phyloP scores from a whole-genome alignment of 768 basidiomycete species.

The Boletus tomentosulus region DNA sequence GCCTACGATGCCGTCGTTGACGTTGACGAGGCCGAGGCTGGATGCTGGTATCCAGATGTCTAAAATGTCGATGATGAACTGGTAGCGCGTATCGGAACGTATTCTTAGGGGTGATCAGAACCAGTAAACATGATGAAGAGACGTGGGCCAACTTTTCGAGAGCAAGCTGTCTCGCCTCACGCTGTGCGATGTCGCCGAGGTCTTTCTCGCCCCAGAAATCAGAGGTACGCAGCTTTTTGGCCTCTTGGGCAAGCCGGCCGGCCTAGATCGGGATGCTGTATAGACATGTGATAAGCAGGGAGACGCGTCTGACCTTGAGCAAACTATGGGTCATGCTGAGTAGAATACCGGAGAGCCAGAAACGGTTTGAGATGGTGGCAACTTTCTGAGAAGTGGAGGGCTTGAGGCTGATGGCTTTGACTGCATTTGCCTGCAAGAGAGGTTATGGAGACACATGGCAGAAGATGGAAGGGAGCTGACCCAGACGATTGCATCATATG shows the following conservation, averaged over 20 bases:
- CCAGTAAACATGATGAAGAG: neutral
- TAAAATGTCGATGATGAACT: slow-evolving; percentile 78
- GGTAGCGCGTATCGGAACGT: slow-evolving; percentile 63
- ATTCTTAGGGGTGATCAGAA: slow-evolving; percentile 39
- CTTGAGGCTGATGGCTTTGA: slow-evolving; percentile 59
- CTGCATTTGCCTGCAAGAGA: slow-evolving; percentile 50
- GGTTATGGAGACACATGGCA: neutral
- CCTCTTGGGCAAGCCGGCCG: slow-evolving; percentile 57
- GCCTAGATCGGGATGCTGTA: slow-evolving; percentile 36
- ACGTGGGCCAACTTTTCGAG: slow-evolving; percentile 45
- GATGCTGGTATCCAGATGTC: slow-evolving; percentile 91
- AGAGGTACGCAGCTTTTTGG: slow-evolving; percentile 45
- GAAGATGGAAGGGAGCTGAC: slow-evolving; percentile 40
- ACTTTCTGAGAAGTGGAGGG: slow-evolving; percentile 60
- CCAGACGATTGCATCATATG: slow-evolving; percentile 83
- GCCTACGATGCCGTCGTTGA: slow-evolving; percentile 86
- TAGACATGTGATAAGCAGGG: neutral
- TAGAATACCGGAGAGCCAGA: slow-evolving; percentile 86
- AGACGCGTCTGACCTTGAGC: slow-evolving; percentile 51
- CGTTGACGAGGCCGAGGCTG: slow-evolving; percentile 64
- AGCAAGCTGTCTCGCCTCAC: slow-evolving; percentile 59
- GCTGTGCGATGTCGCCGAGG: slow-evolving; percentile 56
- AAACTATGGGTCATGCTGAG: slow-evolving; percentile 70
- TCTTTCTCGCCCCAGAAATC: slow-evolving; percentile 60
- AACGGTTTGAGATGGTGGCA: slow-evolving; percentile 65